phyloP scores from a whole-genome alignment of 805 yeast genomes.

The Wickerhamomyces xylosicus region DNA sequence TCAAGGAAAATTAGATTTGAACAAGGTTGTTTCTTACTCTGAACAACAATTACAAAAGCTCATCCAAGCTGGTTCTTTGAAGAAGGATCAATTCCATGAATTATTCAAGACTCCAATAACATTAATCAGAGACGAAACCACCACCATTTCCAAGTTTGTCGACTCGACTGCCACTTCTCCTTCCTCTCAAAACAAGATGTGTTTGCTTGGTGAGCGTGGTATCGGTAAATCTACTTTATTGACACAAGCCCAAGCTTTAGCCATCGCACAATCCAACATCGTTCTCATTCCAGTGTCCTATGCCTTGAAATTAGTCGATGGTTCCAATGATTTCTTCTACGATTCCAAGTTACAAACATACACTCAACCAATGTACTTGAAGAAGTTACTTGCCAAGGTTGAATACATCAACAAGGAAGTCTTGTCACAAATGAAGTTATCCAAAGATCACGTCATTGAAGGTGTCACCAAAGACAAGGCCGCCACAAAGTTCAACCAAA shows the following conservation, averaged over 20 bases:
- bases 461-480: slow-evolving; percentile 23
- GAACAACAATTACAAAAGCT: slow-evolving; percentile 30
- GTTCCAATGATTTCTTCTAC: slow-evolving; percentile 56
- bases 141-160: slow-evolving; percentile 29
- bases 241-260: slow-evolving; percentile 58
- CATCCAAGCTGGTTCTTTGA: slow-evolving; percentile 50
- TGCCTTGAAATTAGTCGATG: slow-evolving; percentile 55
- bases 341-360: slow-evolving; percentile 38
- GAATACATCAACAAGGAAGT: slow-evolving; percentile 32
- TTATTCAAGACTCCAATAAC: slow-evolving; percentile 50
- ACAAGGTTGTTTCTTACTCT: slow-evolving; percentile 30
- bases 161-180: slow-evolving; percentile 20
- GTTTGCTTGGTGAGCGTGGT: slow-evolving; percentile 64
- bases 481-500: slow-evolving; percentile 18
- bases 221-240: slow-evolving; percentile 70
- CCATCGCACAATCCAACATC: slow-evolving; percentile 27
- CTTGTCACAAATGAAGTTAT: slow-evolving; percentile 25
- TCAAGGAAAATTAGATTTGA: slow-evolving; percentile 6
- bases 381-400: slow-evolving; percentile 45
- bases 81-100: slow-evolving; percentile 60
- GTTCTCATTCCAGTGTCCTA: slow-evolving; percentile 56
- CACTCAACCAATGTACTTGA: slow-evolving; percentile 73
- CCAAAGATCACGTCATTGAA: slow-evolving; percentile 24
- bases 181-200: slow-evolving; percentile 36
- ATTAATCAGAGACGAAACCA: slow-evolving; percentile 41